These are phyloP conservation scores for Eutrema salsugineum DNA, from an alignment of 441 rosid genomes.

Conservation along the genomic window DNA sequence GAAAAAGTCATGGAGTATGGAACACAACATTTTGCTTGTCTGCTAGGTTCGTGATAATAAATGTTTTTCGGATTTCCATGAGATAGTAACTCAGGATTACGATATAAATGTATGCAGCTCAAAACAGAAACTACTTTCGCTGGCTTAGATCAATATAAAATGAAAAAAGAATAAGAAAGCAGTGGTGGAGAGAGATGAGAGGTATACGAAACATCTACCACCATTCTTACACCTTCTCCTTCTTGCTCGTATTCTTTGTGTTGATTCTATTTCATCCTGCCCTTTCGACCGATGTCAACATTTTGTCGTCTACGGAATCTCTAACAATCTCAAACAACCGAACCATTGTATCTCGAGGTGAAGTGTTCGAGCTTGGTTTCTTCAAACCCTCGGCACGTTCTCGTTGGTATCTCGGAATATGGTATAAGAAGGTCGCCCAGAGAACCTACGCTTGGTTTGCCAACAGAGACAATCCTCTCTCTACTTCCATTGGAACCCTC, in stretches of 20 bases:
- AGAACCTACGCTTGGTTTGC: constrained; percentile 59
- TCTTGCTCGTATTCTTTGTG: constrained; percentile 26
- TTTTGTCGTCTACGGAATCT: constrained; percentile 22
- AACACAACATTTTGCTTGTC: neutral
- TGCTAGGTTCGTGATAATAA: neutral
- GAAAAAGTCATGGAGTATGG: neutral
- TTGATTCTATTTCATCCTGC: constrained; percentile 25
- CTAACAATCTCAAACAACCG: constrained; percentile 27
- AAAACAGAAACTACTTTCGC: neutral
- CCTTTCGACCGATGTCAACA: too few species aligned
- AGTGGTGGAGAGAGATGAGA: constrained; percentile 16
- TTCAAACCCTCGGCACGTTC: constrained; percentile 31
- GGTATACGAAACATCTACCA: constrained; percentile 1
- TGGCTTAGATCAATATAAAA: too few species aligned
- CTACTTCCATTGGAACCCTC: constrained; percentile 35
- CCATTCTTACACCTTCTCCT: constrained; percentile 19
- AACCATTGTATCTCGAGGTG: constrained; percentile 42
- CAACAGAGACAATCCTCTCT: constrained; percentile 52
- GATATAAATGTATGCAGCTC: neutral
- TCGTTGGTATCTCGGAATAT: constrained; percentile 45
- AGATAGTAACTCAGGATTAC: neutral
- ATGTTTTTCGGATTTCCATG: neutral
- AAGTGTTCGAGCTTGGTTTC: constrained; percentile 55
- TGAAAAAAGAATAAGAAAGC: neutral
- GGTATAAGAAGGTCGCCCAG: constrained; percentile 44